phyloP scores from a whole-genome alignment of 2,329 filamentous ascomycete genomes.

The Botryotinia globosa region DNA sequence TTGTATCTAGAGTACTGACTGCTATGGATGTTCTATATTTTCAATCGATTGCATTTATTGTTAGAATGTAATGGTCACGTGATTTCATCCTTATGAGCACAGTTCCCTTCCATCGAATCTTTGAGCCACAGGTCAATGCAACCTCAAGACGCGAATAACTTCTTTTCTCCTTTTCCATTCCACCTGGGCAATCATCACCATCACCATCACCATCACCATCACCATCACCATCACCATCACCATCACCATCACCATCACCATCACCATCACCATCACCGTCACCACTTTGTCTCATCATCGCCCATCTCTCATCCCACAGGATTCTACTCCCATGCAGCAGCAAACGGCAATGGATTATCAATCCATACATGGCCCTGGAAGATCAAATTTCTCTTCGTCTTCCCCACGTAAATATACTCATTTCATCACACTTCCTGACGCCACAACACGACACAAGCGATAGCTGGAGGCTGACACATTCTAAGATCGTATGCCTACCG shows the following conservation, averaged over 20 bases:
- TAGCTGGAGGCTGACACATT: constrained; percentile 21
- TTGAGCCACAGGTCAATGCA: not conserved
- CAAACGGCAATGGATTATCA: constrained; percentile 54
- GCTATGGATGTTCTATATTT: too few species aligned
- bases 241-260: too few species aligned
- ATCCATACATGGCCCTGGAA: constrained; percentile 57
- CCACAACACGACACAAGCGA: not conserved
- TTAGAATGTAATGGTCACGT: not conserved
- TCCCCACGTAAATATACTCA: constrained; percentile 31
- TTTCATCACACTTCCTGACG: not conserved
- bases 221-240: not conserved
- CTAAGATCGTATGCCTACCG: constrained; percentile 70
- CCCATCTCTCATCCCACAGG: not conserved
- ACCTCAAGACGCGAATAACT: not conserved
- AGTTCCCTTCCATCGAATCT: not conserved
- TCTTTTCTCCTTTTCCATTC: not conserved
- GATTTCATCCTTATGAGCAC: not conserved
- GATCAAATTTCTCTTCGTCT: constrained; percentile 53
- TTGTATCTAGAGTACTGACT: not conserved
- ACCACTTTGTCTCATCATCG: not conserved
- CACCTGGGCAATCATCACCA: too few species aligned
- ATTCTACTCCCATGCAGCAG: not conserved
- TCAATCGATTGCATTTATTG: not conserved
- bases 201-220: not conserved
- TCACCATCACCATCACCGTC: not conserved